These are phyloP conservation scores for Pyrenophora teres DNA, from an alignment of 2,329 filamentous ascomycete genomes.

Conservation along the genomic window DNA sequence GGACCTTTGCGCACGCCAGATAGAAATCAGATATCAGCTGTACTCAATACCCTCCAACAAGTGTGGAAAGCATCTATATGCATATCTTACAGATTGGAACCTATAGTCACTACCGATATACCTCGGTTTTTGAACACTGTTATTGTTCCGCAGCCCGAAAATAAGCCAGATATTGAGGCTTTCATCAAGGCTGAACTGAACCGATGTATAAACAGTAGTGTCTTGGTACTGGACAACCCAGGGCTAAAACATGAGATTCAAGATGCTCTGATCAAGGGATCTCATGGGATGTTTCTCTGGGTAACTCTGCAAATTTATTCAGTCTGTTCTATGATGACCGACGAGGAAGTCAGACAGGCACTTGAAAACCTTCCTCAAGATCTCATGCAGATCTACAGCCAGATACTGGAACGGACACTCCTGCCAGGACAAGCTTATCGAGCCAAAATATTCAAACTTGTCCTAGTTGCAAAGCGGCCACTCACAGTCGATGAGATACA, in stretches of 20 bases:
- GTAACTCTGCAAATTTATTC: slow-evolving; percentile 28
- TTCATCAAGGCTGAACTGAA: slow-evolving; percentile 37
- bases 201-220: slow-evolving; percentile 18
- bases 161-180: slow-evolving; percentile 24
- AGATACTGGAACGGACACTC: slow-evolving; percentile 7
- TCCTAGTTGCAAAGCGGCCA: slow-evolving; percentile 36
- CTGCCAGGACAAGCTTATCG: slow-evolving; percentile 9
- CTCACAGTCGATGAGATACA: slow-evolving; percentile 45
- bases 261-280: slow-evolving; percentile 25
- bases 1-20: too few relatives aligned
- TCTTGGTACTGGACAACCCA: slow-evolving; percentile 30
- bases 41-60: too few relatives aligned
- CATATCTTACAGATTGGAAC: too few relatives aligned
- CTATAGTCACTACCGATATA: too few relatives aligned
- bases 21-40: too few relatives aligned
- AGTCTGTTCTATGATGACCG: slow-evolving; percentile 43
- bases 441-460: slow-evolving; percentile 39
- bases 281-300: slow-evolving; percentile 37
- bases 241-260: slow-evolving; percentile 32
- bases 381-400: slow-evolving; percentile 17
- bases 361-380: slow-evolving; percentile 22
- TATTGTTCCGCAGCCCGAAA: slow-evolving; percentile 26
- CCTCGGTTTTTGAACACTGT: too few relatives aligned
- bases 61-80: too few relatives aligned
- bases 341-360: slow-evolving; percentile 43